Evolutionary conservation across 768 basidiomycete genomes (phyloP).

Genomic region (Pleurotus cornucopiae): DNA sequence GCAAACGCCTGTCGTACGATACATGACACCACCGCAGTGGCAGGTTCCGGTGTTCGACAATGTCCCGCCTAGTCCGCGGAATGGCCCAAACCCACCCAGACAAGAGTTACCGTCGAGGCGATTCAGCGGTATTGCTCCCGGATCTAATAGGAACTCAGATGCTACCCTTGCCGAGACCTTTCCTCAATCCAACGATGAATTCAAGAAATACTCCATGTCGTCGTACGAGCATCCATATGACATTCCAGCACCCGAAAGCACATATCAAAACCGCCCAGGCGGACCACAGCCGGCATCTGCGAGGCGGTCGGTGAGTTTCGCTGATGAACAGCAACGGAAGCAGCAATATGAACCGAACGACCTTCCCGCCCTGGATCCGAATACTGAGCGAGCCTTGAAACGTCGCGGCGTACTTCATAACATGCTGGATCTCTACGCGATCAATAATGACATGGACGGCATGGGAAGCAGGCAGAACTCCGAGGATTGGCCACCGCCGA

Average conservation of each 20-base stretch:
- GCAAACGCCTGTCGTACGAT: constrained; percentile 12
- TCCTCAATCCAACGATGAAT: constrained; percentile 15
- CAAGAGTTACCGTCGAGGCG: constrained; percentile 24
- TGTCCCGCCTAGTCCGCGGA: not conserved
- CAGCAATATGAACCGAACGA: constrained; percentile 19
- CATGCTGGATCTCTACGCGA: constrained; percentile 48
- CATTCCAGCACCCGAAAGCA: constrained; percentile 47
- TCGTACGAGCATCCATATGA: constrained; percentile 62
- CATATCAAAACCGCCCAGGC: constrained; percentile 24
- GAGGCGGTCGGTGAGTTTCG: constrained; percentile 38
- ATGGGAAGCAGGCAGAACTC: constrained; percentile 13
- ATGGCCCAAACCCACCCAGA: not conserved
- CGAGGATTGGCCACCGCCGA: constrained; percentile 13
- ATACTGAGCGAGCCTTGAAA: constrained; percentile 29
- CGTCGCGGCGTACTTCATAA: constrained; percentile 46
- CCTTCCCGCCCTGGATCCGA: constrained; percentile 17
- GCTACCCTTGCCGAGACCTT: constrained; percentile 26
- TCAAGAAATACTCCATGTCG: constrained; percentile 43
- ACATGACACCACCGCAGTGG: constrained; percentile 19
- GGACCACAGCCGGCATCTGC: constrained; percentile 20
- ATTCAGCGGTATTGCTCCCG: constrained; percentile 15
- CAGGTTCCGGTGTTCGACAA: constrained; percentile 22
- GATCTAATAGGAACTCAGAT: constrained; percentile 25
- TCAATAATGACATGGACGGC: constrained; percentile 21
- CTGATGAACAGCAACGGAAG: constrained; percentile 14